These are phyloP conservation scores for Austroboletus olivaceoglutinosus DNA, from an alignment of 1,284 basidiomycete genomes.

Conservation along the genomic window DNA sequence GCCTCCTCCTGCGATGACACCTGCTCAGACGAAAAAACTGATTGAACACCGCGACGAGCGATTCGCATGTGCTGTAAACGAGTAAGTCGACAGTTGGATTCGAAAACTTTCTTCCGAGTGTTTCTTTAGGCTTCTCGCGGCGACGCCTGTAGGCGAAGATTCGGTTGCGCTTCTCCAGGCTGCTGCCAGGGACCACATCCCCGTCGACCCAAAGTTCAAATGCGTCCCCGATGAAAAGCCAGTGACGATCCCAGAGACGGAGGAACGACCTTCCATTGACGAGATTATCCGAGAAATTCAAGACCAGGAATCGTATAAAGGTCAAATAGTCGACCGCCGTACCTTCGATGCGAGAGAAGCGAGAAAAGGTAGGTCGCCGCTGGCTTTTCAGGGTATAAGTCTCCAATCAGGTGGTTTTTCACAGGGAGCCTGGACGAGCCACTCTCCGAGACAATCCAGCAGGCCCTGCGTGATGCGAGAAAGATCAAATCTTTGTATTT, in stretches of 20 bases:
- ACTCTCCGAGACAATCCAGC: slow-evolving; percentile 55
- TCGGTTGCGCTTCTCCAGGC: slow-evolving; percentile 60
- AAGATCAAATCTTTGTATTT: slow-evolving; percentile 69
- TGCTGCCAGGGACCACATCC: slow-evolving; percentile 69
- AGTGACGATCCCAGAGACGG: slow-evolving; percentile 44
- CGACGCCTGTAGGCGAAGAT: slow-evolving; percentile 55
- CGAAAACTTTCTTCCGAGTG: not conserved
- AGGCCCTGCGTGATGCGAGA: slow-evolving; percentile 62
- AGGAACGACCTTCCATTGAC: slow-evolving; percentile 57
- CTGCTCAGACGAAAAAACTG: slow-evolving; percentile 63
- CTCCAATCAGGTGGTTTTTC: not conserved
- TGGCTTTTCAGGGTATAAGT: not conserved
- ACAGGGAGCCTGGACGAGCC: slow-evolving; percentile 53
- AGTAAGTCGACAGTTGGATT: slow-evolving; percentile 43
- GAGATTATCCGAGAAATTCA: slow-evolving; percentile 58
- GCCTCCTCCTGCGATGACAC: slow-evolving; percentile 51
- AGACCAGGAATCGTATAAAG: slow-evolving; percentile 60
- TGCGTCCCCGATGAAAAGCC: not conserved
- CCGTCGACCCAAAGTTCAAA: slow-evolving; percentile 52
- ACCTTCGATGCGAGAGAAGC: slow-evolving; percentile 53
- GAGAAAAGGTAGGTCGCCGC: slow-evolving; percentile 42
- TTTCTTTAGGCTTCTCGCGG: slow-evolving; percentile 55
- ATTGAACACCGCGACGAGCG: slow-evolving; percentile 70
- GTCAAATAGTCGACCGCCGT: slow-evolving; percentile 63
- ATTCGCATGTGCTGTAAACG: slow-evolving; percentile 69